Percentiles rank a stretch among this genome's conserved stretches.
Conservation (phyloP, 306 rosid genomes). For the Myrica gale region DNA sequence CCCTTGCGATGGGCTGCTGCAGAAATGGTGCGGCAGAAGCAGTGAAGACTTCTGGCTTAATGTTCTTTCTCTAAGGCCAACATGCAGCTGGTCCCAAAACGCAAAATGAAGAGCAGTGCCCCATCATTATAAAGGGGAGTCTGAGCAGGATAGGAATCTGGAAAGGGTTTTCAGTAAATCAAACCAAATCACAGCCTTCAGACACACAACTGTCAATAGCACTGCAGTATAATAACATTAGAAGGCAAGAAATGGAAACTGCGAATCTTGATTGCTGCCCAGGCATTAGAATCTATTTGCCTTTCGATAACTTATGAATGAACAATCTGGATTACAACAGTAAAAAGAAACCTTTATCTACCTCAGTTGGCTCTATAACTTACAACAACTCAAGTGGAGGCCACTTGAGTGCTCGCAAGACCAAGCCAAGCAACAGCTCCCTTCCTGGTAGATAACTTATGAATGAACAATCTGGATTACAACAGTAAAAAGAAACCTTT, state of each 20-base stretch:
- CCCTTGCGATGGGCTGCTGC: neutral
- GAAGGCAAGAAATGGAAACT: neutral
- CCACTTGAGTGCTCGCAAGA: neutral
- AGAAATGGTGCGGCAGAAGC: neutral
- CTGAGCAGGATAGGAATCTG: neutral
- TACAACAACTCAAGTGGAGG: neutral
- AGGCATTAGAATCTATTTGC: neutral
- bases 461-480: neutral
- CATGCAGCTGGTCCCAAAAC: neutral
- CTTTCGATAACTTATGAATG: neutral
- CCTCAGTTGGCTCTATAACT: neutral
- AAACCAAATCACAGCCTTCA: too few relatives aligned
- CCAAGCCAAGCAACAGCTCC: constrained; percentile 1
- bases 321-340: neutral
- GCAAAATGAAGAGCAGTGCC: neutral
- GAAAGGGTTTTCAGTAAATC: neutral
- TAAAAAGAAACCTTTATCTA: neutral
- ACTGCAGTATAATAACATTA: too few relatives aligned
- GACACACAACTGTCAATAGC: too few relatives aligned
- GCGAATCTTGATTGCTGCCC: neutral
- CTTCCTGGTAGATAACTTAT: neutral
- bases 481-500: neutral
- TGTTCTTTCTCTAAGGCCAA: neutral
- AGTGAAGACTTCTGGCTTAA: neutral
- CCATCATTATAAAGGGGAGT: neutral